Evolutionary conservation across 2,329 filamentous ascomycete genomes (phyloP).

Genomic region (Colletotrichum scovillei): DNA sequence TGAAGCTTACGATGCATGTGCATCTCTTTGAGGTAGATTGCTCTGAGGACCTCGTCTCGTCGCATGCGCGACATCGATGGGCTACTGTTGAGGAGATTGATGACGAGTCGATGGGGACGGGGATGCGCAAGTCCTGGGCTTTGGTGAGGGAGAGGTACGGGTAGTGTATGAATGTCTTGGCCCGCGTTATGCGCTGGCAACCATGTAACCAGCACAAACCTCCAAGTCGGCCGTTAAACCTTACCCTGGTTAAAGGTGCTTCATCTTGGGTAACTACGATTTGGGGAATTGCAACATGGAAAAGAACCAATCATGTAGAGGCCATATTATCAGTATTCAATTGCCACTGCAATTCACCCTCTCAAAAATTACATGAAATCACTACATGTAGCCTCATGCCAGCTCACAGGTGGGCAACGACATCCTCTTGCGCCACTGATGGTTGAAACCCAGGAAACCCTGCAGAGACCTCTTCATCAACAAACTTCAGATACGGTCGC

Average conservation of each 20-base stretch:
- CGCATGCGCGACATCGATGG: slow-evolving; percentile 46
- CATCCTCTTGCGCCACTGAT: no score
- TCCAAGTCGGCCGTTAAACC: no score
- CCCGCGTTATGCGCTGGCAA: no score
- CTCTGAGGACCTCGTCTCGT: neutral
- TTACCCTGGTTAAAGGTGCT: no score
- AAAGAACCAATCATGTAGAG: rapidly evolving
- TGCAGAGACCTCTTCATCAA: neutral
- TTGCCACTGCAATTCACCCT: no score
- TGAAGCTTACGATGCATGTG: slow-evolving; percentile 68
- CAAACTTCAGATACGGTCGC: neutral
- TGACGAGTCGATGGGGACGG: slow-evolving; percentile 66
- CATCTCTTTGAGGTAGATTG: slow-evolving; percentile 57
- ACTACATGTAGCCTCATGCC: no score
- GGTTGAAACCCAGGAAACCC: neutral
- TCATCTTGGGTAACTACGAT: no score
- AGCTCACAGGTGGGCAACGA: neutral
- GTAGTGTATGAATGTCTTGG: neutral
- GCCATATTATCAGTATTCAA: no score
- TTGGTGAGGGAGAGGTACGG: slow-evolving; percentile 47
- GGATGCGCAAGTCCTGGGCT: slow-evolving; percentile 68
- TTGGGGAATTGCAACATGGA: no score
- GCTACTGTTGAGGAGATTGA: slow-evolving; percentile 54
- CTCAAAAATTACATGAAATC: no score
- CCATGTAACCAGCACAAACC: no score